These are phyloP conservation scores for Vanrija sp. DNA, from an alignment of 1,284 basidiomycete genomes.

Conservation along the genomic window DNA sequence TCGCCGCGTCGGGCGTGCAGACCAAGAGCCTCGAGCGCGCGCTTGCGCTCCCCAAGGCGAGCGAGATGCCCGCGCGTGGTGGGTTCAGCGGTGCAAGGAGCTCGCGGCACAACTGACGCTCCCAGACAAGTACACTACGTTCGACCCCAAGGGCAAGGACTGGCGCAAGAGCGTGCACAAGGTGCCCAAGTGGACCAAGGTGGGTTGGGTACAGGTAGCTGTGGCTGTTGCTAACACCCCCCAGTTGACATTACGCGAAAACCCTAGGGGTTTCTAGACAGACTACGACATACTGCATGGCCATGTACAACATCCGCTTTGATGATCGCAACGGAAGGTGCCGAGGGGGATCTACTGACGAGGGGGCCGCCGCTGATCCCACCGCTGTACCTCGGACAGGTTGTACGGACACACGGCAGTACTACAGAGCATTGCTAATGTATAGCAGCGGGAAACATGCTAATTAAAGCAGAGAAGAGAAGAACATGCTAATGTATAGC, in stretches of 20 bases:
- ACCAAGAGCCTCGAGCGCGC: slow-evolving; percentile 54
- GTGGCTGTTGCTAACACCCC: background rate
- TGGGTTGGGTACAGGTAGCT: slow-evolving; percentile 50
- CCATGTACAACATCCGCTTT: slow-evolving; percentile 5
- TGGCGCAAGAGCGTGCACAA: slow-evolving; percentile 96
- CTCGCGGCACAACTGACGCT: too few species aligned
- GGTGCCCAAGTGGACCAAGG: slow-evolving; percentile 89
- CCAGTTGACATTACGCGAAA: slow-evolving; percentile 74
- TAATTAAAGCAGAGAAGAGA: too few species aligned
- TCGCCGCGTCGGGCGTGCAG: slow-evolving; percentile 73
- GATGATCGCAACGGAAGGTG: background rate
- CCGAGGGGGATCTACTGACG: background rate
- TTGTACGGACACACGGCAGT: too few species aligned
- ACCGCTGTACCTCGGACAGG: too few species aligned
- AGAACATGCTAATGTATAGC: too few species aligned
- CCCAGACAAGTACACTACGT: slow-evolving; percentile 90
- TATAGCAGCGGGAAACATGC: too few species aligned
- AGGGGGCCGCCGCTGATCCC: too few species aligned
- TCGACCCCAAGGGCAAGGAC: slow-evolving; percentile 63
- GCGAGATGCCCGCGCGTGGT: slow-evolving; percentile 51
- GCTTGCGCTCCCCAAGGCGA: slow-evolving; percentile 44
- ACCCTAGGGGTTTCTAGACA: slow-evolving; percentile 80
- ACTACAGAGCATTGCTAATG: too few species aligned
- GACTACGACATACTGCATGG: background rate
- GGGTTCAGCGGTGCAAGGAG: too few species aligned